Evolutionary conservation across 2,329 filamentous ascomycete genomes (phyloP), one percentile per base, ranked within the genome.

Genomic region (Triangularia verruculosa): DNA sequence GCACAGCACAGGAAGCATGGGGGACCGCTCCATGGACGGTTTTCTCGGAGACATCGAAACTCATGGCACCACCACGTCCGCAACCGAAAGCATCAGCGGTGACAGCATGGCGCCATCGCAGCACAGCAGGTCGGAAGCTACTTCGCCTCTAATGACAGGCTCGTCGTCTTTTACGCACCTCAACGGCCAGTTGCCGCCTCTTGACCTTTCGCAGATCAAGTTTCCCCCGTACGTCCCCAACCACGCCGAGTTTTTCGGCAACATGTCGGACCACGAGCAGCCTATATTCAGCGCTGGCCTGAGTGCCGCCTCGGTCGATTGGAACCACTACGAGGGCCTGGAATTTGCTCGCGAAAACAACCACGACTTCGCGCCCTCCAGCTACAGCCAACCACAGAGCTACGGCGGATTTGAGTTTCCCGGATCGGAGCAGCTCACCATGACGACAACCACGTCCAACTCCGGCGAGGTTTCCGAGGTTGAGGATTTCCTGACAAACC

Each of bases 401-500:
- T 84, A 83, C 71, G 80, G 78, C 66, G 81, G 81, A 39, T 83
- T 82, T 67, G 84, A 85, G 60, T 84, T 81, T 67, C 79, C 75
- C 68, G 82, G 79, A 66, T 82, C 80, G n/a, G 83, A 85, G 70
- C 83, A 82, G 66, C 79, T 82, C 27, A 78, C 82, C 57, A 73
- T 88, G 70, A 83, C 85, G 66, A 79, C 84, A 71, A 80, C 84
- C 15, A 88, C 86, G 11, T 89, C 85, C 9, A 88, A 85, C 8
- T 89, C 87, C 12, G 87, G 87, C 34, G 86, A 89, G 65, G 86
- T 89, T 8, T 89, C 86, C 9, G 86, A 89, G 72, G 85, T 86
- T 4, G 87, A 89, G 66, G 87, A 89, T 68, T 82, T 82, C 57
- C 73, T 77, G 24, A 75, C 76, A 22, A 74, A 78, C 47, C 76